Evolutionary conservation across 1,284 basidiomycete species (phyloP), one percentile per base, ranked within the genome.

Genomic region (Rhodotorula sp.): DNA sequence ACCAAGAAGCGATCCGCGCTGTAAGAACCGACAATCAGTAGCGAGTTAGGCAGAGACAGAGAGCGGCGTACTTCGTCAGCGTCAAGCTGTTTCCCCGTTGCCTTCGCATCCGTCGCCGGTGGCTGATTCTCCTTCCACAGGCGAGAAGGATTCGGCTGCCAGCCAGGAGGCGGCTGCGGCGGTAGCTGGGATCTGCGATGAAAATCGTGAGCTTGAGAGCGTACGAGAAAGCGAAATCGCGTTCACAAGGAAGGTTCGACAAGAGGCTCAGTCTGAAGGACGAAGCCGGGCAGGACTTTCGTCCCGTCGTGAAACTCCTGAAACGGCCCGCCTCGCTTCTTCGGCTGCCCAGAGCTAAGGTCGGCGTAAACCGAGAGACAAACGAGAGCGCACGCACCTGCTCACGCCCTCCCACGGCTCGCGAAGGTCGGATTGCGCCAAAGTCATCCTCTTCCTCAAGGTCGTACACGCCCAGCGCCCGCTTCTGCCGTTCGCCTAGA

Each of bases 1-100:
- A 58, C 95, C 94, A 0, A 99, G 83, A 13, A 90, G 83, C 4
- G 84, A 81, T 37, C 92, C 94, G 59, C 95, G 86, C 89, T 95
- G 75, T 5, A 10, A 8, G 34, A 55, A 60, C 55, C 40, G 62
- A 62, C 61, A 30, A n/a, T 48, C 56, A 37, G 69, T 24, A 26
- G 18, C 15, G 56, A 26, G 28, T n/a, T 18, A 44, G 46, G 37
- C 11, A 2, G 72, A 51, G 31, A 50, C 18, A 55, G n/a, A 4
- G 10, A 13, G 20, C 34, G 28, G 76, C 83, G 69, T 78, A 89
- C 90, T 82, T 91, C 82, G 66, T 88, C 87, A 6, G 89, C 87
- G n/a, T 87, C 84, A 51, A 90, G 69, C 55, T 69, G 72, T 40
- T 52, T 69, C 44, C 65, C 73, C 60, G 69, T 71, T 34, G 70